A percentile compares a stretch with the other conserved stretches of the same genome.
These are phyloP conservation scores for Vigna nakashimae DNA, from an alignment of 306 rosid genomes.

Conservation along the genomic window DNA sequence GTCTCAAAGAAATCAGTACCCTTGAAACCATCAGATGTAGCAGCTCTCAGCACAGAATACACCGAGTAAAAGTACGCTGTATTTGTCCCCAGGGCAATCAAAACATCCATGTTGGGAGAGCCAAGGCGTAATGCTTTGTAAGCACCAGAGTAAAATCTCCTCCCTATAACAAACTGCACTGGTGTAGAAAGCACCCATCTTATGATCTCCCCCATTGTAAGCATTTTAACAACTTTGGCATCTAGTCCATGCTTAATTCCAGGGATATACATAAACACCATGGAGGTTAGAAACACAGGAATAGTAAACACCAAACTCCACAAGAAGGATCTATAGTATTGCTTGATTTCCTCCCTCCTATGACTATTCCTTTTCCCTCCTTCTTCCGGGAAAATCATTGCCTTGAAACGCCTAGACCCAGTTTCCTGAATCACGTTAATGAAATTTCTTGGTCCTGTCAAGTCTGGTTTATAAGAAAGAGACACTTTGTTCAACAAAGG, in stretches of 20 bases:
- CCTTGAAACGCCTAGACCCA: constrained; percentile 61
- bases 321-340: constrained; percentile 59
- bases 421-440: constrained; percentile 59
- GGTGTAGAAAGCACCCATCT: constrained; percentile 85
- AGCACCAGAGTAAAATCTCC: constrained; percentile 74
- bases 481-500: constrained; percentile 57
- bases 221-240: constrained; percentile 67
- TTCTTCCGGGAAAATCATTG: constrained; percentile 61
- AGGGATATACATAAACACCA: constrained; percentile 88
- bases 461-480: constrained; percentile 65
- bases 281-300: constrained; percentile 82
- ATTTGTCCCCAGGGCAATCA: constrained; percentile 87
- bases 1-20: constrained; percentile 96
- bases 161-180: constrained; percentile 77
- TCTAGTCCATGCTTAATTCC: constrained; percentile 63
- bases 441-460: constrained; percentile 77
- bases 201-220: constrained; percentile 64
- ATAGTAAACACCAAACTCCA: constrained; percentile 81
- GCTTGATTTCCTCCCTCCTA: constrained; percentile 61
- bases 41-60: constrained; percentile 74
- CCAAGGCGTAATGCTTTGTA: constrained; percentile 75
- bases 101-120: constrained; percentile 90
- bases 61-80: constrained; percentile 91
- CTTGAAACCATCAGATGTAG: constrained; percentile 57
- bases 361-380: constrained; percentile 55